A percentile compares a stretch with the other conserved stretches of the same genome.
Evolutionary conservation across 805 yeast genomes (phyloP).

Genomic region (Alloascoidea africana): DNA sequence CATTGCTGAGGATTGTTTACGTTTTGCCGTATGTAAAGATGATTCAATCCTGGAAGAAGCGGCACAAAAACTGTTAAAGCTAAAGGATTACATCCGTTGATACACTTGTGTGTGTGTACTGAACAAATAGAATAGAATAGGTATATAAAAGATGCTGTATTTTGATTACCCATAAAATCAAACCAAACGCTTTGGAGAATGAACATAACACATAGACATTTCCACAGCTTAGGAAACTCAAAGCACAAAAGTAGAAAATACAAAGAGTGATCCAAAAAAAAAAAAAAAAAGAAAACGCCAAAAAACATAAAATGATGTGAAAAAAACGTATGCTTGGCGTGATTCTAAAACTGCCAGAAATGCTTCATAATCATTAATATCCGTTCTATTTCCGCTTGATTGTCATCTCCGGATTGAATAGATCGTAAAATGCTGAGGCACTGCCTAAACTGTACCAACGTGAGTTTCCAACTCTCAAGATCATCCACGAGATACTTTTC

Average conservation of each 20-base stretch:
- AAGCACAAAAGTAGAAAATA: neutral
- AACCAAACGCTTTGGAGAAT: no score
- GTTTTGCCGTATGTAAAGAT: constrained; percentile 95
- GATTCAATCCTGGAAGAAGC: constrained; percentile 72
- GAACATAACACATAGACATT: no score
- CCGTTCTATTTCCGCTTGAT: constrained; percentile 44
- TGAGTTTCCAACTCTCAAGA: constrained; percentile 14
- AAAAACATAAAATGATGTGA: neutral
- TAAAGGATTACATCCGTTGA: constrained; percentile 42
- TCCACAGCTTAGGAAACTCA: neutral
- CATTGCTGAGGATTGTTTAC: constrained; percentile 68
- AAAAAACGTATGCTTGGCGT: neutral
- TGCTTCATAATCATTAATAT: constrained; percentile 17
- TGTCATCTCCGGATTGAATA: constrained; percentile 35
- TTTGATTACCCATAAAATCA: no score
- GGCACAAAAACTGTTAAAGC: constrained; percentile 51
- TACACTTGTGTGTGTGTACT: constrained; percentile 3
- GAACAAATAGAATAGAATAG: neutral
- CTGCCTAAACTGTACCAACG: constrained; percentile 29
- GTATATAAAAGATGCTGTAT: no score
- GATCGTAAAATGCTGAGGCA: constrained; percentile 46
- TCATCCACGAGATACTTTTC: constrained; percentile 17
- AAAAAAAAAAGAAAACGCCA: neutral
- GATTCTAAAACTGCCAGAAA: neutral
- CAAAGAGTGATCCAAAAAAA: neutral